These are phyloP conservation scores for Scedosporium dehoogii DNA, from an alignment of 2,329 filamentous ascomycete genomes.

Conservation along the genomic window DNA sequence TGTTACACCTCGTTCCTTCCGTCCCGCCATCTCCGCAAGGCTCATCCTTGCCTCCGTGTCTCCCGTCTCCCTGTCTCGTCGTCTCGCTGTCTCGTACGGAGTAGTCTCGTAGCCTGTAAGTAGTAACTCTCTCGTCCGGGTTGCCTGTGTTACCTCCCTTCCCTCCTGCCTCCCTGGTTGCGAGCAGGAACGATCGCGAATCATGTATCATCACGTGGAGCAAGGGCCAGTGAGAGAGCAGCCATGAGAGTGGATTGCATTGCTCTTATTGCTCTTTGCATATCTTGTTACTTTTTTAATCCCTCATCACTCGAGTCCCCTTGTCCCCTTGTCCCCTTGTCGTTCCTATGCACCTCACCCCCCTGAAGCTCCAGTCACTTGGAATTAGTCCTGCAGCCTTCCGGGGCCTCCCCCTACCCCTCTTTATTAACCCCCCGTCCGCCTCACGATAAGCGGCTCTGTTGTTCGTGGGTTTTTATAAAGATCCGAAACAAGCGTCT, in stretches of 20 bases:
- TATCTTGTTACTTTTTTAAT: not conserved
- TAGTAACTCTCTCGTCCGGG: not conserved
- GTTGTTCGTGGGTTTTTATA: not conserved
- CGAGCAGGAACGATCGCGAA: not conserved
- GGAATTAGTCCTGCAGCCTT: not conserved
- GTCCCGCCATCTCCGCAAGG: too few relatives aligned
- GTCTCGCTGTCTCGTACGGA: not conserved
- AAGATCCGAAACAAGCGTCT: not conserved
- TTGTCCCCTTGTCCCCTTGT: not conserved
- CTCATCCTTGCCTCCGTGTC: not conserved
- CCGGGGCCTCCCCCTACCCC: not conserved
- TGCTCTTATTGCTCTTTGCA: too few relatives aligned
- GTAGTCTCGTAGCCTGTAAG: too few relatives aligned
- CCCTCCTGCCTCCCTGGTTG: not conserved
- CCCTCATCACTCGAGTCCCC: not conserved
- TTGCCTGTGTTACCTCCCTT: not conserved
- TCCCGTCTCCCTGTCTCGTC: not conserved
- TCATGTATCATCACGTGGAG: not conserved
- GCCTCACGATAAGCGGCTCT: not conserved
- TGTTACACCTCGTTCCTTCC: too few relatives aligned
- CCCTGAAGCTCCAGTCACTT: not conserved
- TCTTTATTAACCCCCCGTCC: not conserved
- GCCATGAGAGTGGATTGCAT: not conserved
- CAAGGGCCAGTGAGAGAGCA: not conserved
- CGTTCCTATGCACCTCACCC: not conserved